Conservation (phyloP, 1,284 basidiomycete genomes). For the Phellopilus nigrolimitatus region DNA sequence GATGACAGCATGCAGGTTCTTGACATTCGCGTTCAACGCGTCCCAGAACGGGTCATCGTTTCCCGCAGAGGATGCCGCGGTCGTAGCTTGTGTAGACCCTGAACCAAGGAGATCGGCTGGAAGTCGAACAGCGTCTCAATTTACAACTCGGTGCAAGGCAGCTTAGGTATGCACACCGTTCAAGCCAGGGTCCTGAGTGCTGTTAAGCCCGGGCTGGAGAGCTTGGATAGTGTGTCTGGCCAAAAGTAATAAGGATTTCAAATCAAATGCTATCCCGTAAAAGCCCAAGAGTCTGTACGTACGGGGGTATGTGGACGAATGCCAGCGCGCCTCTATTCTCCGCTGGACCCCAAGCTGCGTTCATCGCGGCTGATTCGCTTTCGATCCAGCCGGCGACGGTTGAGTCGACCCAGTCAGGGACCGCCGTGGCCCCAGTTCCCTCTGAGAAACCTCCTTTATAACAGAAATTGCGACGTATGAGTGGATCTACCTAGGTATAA, state of each 20-base stretch:
- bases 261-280: background rate
- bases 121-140: no score
- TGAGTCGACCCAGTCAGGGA: slow-evolving; percentile 65
- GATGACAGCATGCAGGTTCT: slow-evolving; percentile 59
- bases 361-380: slow-evolving; percentile 47
- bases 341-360: slow-evolving; percentile 51
- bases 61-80: slow-evolving; percentile 32
- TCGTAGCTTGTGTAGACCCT: slow-evolving; percentile 56
- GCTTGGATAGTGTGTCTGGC: slow-evolving; percentile 46
- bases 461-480: background rate
- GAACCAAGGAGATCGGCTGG: slow-evolving; percentile 49
- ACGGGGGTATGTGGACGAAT: slow-evolving; percentile 71
- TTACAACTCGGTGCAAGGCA: background rate
- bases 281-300: slow-evolving; percentile 19
- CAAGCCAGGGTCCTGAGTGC: slow-evolving; percentile 50
- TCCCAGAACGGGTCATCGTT: slow-evolving; percentile 59
- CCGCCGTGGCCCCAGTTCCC: slow-evolving; percentile 36
- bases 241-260: slow-evolving; percentile 4
- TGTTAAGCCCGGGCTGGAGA: slow-evolving; percentile 46
- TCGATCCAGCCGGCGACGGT: slow-evolving; percentile 58
- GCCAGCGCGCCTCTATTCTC: slow-evolving; percentile 49
- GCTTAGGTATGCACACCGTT: slow-evolving; percentile 40
- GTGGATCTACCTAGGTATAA: background rate
- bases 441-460: slow-evolving; percentile 44
- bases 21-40: slow-evolving; percentile 50